Evolutionary conservation across 2,329 filamentous ascomycete species (phyloP), one percentile per base, ranked within the genome.

Genomic region (Didymosphaeria variabile): DNA sequence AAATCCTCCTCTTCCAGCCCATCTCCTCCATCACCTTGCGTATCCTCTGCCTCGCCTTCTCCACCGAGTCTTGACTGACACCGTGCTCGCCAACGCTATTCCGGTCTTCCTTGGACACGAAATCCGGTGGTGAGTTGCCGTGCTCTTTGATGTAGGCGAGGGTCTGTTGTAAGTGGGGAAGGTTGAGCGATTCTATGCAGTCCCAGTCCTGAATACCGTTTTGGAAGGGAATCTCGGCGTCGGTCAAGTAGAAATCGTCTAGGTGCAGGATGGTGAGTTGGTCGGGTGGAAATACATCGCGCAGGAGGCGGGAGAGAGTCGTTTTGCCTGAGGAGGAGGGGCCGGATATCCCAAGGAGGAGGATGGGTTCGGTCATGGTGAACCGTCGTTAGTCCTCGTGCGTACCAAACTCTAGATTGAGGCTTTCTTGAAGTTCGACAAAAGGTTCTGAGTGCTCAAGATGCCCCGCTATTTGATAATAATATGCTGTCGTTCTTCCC

Each of bases 241-340:
- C 94, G 0, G 91, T 84, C 66, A 88, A 89, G 81, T 97, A 99
- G 77, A 98, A 99, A 79, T 99, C 95, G 81, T 99, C 95, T 77
- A 97, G 89, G 77, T 99, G 95, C 23, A 99, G 85, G 72, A 98
- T 91, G 73, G 93, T 94, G 17, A 88, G 65, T n/a, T 68, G 67
- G 17, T 64, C 55, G 13, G 72, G 66, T 9, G 89, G 89, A 72
- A 97, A 93, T 67, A 97, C 89, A 74, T 92, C 88, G 60, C 93
- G 89, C 19, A 99, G 84, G 13, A 97, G 85, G 2, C 94, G 88
- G 21, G 93, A 91, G 15, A 99, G 86, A 2, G 95, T 98, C 2
- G 95, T 98, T 82, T 99, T 99, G 62, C 95, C 95, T 70, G 91
- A 94, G 3, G 91, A 97, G 1, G 94, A 97, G 66, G 91, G 92